Conservation (phyloP, 75 land plant species). For the Isoetes taiwanensis region DNA sequence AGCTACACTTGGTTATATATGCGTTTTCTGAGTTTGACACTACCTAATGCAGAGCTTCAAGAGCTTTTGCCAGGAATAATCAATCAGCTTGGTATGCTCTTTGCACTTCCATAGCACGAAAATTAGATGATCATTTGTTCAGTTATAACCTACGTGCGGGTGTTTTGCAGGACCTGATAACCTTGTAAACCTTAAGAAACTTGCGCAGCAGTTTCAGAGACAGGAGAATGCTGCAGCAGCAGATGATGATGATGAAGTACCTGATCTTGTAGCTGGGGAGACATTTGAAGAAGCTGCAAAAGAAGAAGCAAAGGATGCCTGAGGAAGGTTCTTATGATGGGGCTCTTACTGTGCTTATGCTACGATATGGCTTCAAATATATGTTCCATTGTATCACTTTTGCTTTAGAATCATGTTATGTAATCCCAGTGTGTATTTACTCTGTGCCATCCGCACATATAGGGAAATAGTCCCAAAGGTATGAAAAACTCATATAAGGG, state of each 20-base stretch:
- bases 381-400: too few species aligned
- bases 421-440: too few species aligned
- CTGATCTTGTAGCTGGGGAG: conserved; percentile 69
- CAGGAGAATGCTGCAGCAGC: conserved; percentile 23
- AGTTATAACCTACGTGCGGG: neutral
- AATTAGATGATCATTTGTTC: neutral
- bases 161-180: conserved; percentile 58
- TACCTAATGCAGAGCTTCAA: conserved; percentile 50
- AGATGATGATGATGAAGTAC: conserved; percentile 80
- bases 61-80: conserved; percentile 79
- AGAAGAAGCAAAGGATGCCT: too few species aligned
- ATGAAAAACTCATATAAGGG: too few species aligned
- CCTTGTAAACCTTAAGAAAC: conserved; percentile 46
- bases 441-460: too few species aligned
- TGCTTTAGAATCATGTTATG: too few species aligned
- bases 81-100: conserved; percentile 64
- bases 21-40: neutral
- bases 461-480: too few species aligned
- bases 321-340: too few species aligned
- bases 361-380: too few species aligned
- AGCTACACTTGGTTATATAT: neutral
- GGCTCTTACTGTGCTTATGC: too few species aligned
- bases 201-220: conserved; percentile 71
- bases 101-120: neutral
- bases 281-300: conserved; percentile 71